phyloP scores from a whole-genome alignment of 2,329 filamentous ascomycete species.

The Beauveria pseudobassiana region DNA sequence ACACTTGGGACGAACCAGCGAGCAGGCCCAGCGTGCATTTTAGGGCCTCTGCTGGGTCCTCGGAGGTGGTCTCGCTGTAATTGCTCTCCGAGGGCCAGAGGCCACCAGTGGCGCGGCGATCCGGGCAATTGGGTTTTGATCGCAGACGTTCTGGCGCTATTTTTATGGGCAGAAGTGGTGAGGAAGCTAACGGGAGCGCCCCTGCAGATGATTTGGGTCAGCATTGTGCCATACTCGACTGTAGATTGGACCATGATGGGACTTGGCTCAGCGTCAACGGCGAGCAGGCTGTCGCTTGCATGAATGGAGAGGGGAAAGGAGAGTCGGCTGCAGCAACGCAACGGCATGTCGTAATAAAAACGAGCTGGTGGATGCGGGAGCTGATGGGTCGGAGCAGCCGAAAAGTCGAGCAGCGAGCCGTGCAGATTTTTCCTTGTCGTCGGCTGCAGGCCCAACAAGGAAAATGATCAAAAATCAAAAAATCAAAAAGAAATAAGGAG shows the following conservation, averaged over 20 bases:
- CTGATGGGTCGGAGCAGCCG: background rate
- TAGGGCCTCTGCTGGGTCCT: background rate
- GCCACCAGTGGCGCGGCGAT: constrained; percentile 2
- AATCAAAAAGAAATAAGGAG: background rate
- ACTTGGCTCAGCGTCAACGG: background rate
- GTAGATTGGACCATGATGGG: background rate
- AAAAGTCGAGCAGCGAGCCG: background rate
- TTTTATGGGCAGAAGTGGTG: background rate
- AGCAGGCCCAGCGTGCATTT: background rate
- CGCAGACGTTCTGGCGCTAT: background rate
- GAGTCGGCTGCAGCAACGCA: background rate
- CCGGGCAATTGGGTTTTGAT: constrained; percentile 4
- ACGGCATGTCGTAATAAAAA: background rate
- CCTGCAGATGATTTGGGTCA: background rate
- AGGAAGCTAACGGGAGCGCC: background rate
- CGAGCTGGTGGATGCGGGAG: background rate
- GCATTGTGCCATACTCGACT: background rate
- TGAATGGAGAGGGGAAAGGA: background rate
- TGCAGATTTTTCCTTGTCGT: background rate
- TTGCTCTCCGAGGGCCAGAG: background rate
- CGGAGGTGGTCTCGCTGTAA: background rate
- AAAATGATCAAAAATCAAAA: background rate
- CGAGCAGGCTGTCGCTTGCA: background rate
- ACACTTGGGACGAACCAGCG: constrained; percentile 9
- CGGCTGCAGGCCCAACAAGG: background rate